Conservation (phyloP, 352 stramenopile genomes). For the Phytophthora palmivora region DNA sequence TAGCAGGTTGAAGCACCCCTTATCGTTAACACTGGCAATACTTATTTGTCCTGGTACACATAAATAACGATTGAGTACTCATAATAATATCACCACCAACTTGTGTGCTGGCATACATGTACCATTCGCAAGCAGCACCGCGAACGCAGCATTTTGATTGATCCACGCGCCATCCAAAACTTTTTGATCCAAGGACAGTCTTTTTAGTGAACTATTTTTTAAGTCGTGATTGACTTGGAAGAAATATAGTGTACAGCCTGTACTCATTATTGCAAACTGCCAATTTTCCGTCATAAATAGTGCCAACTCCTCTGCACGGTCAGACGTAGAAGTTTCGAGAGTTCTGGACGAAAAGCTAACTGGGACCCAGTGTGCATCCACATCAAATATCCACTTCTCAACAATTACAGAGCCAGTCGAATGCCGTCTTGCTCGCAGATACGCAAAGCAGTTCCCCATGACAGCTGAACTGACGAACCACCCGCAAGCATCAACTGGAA, state of each 20-base stretch:
- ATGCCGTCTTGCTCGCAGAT: constrained; percentile 9
- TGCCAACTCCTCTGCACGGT: constrained; percentile 1
- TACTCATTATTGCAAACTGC: constrained; percentile 12
- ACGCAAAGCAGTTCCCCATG: constrained; percentile 29
- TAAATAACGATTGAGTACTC: constrained; percentile 3
- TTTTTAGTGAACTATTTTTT: constrained; percentile 7
- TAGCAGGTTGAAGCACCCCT: constrained; percentile 10
- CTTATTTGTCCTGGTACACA: constrained; percentile 35
- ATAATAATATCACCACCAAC: neutral
- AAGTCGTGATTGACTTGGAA: constrained; percentile 24
- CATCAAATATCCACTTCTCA: constrained; percentile 35
- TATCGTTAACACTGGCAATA: constrained; percentile 7
- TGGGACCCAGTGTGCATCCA: constrained; percentile 21
- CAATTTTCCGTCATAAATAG: constrained; percentile 24
- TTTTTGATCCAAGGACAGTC: constrained; percentile 17
- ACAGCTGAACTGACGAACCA: constrained; percentile 29
- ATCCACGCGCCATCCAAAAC: constrained; percentile 27
- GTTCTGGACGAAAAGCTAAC: constrained; percentile 20
- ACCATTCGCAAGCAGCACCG: constrained; percentile 43
- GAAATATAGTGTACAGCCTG: constrained; percentile 11
- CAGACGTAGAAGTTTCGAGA: neutral
- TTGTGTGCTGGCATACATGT: constrained; percentile 3
- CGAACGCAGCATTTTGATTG: constrained; percentile 22
- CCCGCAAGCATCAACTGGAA: constrained; percentile 1
- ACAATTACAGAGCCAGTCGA: constrained; percentile 5